These are phyloP conservation scores for Paratrimastix pyriformis DNA, from an alignment of 78 protist species.

Conservation along the genomic window DNA sequence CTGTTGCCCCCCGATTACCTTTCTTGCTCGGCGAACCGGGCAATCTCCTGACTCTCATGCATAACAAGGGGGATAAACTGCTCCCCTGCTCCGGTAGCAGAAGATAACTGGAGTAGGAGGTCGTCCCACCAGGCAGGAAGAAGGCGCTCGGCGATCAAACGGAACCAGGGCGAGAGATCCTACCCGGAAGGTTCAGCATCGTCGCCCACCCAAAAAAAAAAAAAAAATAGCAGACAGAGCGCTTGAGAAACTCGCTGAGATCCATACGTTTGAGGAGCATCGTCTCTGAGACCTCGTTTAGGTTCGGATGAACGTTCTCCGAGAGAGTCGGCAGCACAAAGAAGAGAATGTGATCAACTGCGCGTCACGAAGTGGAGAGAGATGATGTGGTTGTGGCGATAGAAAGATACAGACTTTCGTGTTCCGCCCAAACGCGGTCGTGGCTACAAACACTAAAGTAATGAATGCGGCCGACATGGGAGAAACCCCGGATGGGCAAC, in stretches of 20 bases:
- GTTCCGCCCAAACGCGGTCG: background rate
- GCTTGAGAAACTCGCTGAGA: background rate
- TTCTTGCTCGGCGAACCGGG: too few relatives aligned
- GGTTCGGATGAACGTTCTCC: background rate
- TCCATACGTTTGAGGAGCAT: background rate
- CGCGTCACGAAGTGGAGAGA: background rate
- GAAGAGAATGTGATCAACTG: background rate
- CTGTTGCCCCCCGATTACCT: too few relatives aligned
- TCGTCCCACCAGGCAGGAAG: background rate
- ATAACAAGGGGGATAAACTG: too few relatives aligned
- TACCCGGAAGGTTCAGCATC: background rate
- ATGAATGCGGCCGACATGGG: background rate
- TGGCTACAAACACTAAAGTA: background rate
- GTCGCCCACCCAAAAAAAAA: background rate
- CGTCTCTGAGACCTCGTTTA: background rate
- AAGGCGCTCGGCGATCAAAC: background rate
- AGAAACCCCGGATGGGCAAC: background rate
- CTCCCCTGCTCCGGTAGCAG: too few relatives aligned
- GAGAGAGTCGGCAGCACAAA: background rate
- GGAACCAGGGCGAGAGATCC: constrained; percentile 6
- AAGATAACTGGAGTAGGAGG: too few relatives aligned
- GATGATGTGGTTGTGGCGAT: background rate
- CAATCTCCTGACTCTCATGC: too few relatives aligned
- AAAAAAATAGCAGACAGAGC: background rate
- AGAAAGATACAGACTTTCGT: constrained; percentile 1